A percentile compares a stretch with the other conserved stretches of the same genome.
phyloP scores from a whole-genome alignment of 768 basidiomycete species.

The Leucocoprinus sp. region DNA sequence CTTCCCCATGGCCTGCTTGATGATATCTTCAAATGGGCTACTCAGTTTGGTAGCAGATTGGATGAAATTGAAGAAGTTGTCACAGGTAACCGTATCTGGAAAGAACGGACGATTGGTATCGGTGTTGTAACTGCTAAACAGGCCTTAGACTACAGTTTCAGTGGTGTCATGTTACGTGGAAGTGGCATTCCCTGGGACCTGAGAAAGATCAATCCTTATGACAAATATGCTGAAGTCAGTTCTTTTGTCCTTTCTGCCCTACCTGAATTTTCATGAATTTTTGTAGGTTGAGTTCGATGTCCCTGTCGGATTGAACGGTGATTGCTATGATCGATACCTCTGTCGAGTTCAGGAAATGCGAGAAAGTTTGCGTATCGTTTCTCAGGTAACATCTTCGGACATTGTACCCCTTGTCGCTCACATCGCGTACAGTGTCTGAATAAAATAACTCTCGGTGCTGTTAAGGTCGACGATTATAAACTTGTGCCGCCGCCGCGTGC shows the following conservation, averaged over 20 bases:
- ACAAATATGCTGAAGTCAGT: slow-evolving; percentile 86
- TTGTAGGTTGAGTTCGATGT: slow-evolving; percentile 89
- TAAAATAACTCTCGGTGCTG: slow-evolving; percentile 88
- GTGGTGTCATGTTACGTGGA: slow-evolving; percentile 94
- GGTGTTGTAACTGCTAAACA: slow-evolving; percentile 88
- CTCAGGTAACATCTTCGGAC: slow-evolving; percentile 35
- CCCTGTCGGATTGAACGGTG: slow-evolving; percentile 94
- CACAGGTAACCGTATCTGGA: slow-evolving; percentile 98
- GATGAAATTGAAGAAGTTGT: slow-evolving; percentile 99
- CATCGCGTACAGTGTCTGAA: slow-evolving; percentile 54
- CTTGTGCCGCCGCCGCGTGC: slow-evolving; percentile 93
- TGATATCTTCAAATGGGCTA: slow-evolving; percentile 97
- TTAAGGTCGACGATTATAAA: slow-evolving; percentile 98
- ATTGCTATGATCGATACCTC: slow-evolving; percentile 96
- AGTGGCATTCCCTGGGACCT: slow-evolving; percentile 95
- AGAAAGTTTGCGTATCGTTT: slow-evolving; percentile 84
- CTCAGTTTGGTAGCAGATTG: slow-evolving; percentile 82
- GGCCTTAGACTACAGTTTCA: slow-evolving; percentile 88
- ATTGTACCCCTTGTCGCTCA: neutral
- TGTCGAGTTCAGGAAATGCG: slow-evolving; percentile 99
- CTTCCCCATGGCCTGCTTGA: slow-evolving; percentile 97
- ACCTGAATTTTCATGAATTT: slow-evolving; percentile 3
- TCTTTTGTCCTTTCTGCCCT: neutral
- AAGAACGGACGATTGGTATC: slow-evolving; percentile 84
- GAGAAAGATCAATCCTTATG: slow-evolving; percentile 86